phyloP scores from a whole-genome alignment of 257 asterid genomes.

The Scutellaria baicalensis region DNA sequence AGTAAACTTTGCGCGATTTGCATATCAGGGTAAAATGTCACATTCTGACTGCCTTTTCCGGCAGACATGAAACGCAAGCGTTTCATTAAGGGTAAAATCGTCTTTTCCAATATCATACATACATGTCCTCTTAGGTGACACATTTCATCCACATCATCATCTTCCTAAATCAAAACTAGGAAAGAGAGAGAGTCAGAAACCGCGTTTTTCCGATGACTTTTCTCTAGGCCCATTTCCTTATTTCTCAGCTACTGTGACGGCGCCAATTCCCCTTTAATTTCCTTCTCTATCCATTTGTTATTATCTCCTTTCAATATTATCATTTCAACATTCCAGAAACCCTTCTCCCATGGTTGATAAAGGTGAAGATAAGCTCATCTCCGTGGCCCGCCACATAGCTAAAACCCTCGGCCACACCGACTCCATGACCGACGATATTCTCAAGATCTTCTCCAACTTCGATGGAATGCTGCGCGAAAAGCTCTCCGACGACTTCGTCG shows the following conservation, averaged over 20 bases:
- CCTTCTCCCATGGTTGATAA: conserved; percentile 50
- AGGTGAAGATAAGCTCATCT: conserved; percentile 75
- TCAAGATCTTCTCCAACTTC: conserved; percentile 68
- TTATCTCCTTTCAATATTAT: neutral
- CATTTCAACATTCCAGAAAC: neutral
- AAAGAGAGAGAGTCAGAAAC: too few species aligned
- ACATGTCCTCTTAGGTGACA: too few species aligned
- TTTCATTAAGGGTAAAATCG: too few species aligned
- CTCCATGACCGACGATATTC: conserved; percentile 72
- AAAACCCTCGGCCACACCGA: conserved; percentile 72
- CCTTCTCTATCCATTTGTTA: neutral
- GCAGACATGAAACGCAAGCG: too few species aligned
- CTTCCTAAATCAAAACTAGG: too few species aligned
- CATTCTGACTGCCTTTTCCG: too few species aligned
- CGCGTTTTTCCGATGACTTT: conserved; percentile 21
- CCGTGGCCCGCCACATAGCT: conserved; percentile 83
- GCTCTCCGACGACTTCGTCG: conserved; percentile 46
- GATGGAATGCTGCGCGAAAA: conserved; percentile 62
- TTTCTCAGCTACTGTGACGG: conserved; percentile 13
- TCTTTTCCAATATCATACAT: too few species aligned
- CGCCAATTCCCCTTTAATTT: conserved; percentile 1
- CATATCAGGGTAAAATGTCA: too few species aligned
- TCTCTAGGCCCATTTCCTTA: conserved; percentile 11
- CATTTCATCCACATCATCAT: too few species aligned
- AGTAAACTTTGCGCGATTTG: too few species aligned